Conservation (phyloP, 768 basidiomycete genomes). For the Holtermannia corniformis region DNA sequence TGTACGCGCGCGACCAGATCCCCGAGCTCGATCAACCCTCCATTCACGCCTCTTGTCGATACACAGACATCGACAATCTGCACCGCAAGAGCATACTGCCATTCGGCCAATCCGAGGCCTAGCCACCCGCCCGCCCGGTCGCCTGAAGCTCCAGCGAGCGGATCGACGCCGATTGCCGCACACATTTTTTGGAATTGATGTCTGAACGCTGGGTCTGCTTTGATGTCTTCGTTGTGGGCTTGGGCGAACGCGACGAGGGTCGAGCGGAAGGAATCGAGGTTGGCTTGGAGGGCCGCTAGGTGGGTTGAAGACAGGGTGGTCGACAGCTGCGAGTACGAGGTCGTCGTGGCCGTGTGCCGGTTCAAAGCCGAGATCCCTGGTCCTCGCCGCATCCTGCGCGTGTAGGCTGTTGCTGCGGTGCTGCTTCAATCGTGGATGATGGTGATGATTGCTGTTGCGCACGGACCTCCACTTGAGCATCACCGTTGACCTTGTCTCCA, state of each 20-base stretch:
- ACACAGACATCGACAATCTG: conserved; percentile 63
- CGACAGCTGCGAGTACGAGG: conserved; percentile 74
- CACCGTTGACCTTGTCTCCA: neutral
- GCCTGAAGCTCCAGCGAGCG: conserved; percentile 55
- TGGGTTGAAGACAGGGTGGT: conserved; percentile 65
- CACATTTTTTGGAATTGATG: conserved; percentile 96
- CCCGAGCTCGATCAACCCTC: conserved; percentile 79
- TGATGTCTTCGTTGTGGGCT: conserved; percentile 74
- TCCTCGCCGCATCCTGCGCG: conserved; percentile 47
- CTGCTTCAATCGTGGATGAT: too few species aligned
- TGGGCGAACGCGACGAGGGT: conserved; percentile 70
- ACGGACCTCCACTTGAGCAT: neutral
- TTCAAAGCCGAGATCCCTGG: conserved; percentile 84
- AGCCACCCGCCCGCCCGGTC: conserved; percentile 50
- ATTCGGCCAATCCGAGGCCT: conserved; percentile 70
- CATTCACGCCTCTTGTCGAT: conserved; percentile 51
- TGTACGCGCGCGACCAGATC: conserved; percentile 73
- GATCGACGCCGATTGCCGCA: conserved; percentile 85
- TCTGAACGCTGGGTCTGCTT: conserved; percentile 72
- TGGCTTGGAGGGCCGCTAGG: conserved; percentile 65
- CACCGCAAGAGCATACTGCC: conserved; percentile 91
- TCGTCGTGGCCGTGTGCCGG: conserved; percentile 68
- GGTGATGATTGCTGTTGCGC: neutral
- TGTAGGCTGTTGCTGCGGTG: neutral
- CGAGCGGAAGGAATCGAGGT: conserved; percentile 73